phyloP scores from a whole-genome alignment of 1,139 yeast genomes.

The Suhomyces coccinellae region DNA sequence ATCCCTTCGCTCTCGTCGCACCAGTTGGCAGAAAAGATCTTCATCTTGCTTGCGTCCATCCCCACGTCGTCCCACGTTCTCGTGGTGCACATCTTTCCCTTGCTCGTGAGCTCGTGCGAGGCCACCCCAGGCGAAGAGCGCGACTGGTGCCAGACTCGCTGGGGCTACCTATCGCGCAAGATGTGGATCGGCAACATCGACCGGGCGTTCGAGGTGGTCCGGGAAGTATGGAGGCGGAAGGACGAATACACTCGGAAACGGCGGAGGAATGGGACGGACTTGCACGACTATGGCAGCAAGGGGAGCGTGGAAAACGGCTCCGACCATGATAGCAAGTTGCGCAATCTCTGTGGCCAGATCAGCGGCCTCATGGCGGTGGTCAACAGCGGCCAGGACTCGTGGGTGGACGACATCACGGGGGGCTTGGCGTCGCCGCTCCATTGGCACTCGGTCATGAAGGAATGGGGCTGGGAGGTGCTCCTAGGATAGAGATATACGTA shows the following conservation, averaged over 20 bases:
- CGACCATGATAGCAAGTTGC: conserved; percentile 24
- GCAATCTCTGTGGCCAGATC: conserved; percentile 37
- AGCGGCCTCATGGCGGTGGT: conserved; percentile 47
- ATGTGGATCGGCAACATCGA: conserved; percentile 69
- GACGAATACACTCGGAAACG: conserved; percentile 39
- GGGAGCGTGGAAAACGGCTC: conserved; percentile 10
- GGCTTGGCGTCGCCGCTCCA: conserved; percentile 56
- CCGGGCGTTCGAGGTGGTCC: conserved; percentile 65
- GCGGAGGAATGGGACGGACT: conserved; percentile 14
- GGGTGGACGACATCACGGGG: conserved; percentile 36
- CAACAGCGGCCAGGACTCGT: conserved; percentile 25
- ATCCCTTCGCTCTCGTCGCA: conserved; percentile 57
- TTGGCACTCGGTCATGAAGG: conserved; percentile 70
- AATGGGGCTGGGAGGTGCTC: conserved; percentile 74
- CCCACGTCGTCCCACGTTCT: conserved; percentile 59
- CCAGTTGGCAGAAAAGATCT: conserved; percentile 58
- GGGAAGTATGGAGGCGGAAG: conserved; percentile 67
- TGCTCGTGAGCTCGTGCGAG: conserved; percentile 65
- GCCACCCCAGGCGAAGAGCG: conserved; percentile 59
- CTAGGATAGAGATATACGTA: too few relatives aligned
- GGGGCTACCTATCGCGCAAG: conserved; percentile 53
- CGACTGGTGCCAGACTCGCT: conserved; percentile 60
- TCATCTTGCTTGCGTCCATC: conserved; percentile 60
- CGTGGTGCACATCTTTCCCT: conserved; percentile 62
- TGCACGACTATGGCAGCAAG: conserved; percentile 3